phyloP scores from a whole-genome alignment of 2,329 filamentous ascomycete species.

The Colletotrichum kahawae region DNA sequence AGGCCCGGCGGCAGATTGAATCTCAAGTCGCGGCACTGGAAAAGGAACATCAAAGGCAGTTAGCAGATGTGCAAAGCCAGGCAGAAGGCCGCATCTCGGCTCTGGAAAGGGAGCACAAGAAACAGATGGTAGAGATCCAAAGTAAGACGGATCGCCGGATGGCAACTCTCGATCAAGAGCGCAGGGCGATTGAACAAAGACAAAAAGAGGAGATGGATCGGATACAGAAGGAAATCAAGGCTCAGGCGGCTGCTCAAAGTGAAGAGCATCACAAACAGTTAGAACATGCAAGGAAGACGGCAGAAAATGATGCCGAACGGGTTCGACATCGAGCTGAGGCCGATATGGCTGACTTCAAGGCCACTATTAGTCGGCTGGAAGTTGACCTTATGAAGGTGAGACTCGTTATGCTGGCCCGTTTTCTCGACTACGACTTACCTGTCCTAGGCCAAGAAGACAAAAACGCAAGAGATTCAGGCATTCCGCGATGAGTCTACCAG shows the following conservation, averaged over 20 bases:
- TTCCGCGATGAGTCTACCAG: constrained; percentile 45
- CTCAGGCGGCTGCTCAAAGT: constrained; percentile 20
- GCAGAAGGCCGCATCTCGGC: constrained; percentile 50
- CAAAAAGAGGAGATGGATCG: constrained; percentile 36
- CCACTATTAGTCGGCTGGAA: constrained; percentile 65
- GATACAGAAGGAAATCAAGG: constrained; percentile 35
- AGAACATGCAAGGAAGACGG: constrained; percentile 50
- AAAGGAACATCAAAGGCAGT: constrained; percentile 19
- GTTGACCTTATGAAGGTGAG: constrained; percentile 65
- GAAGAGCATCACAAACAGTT: constrained; percentile 45
- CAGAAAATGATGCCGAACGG: constrained; percentile 55
- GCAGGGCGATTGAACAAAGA: constrained; percentile 20
- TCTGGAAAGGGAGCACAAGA: constrained; percentile 33
- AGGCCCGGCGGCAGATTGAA: constrained; percentile 51
- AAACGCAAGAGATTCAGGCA: constrained; percentile 63
- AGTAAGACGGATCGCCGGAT: not conserved
- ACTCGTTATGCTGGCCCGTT: not conserved
- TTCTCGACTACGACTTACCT: constrained; percentile 21
- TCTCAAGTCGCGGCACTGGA: constrained; percentile 43
- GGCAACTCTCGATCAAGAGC: constrained; percentile 18
- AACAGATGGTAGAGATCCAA: constrained; percentile 27
- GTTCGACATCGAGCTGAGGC: constrained; percentile 57
- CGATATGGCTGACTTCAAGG: constrained; percentile 67
- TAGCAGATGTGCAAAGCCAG: constrained; percentile 46
- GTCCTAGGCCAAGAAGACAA: constrained; percentile 61